Conservation (phyloP, 495 filamentous ascomycete genomes). For the Cudoniella acicularis region DNA sequence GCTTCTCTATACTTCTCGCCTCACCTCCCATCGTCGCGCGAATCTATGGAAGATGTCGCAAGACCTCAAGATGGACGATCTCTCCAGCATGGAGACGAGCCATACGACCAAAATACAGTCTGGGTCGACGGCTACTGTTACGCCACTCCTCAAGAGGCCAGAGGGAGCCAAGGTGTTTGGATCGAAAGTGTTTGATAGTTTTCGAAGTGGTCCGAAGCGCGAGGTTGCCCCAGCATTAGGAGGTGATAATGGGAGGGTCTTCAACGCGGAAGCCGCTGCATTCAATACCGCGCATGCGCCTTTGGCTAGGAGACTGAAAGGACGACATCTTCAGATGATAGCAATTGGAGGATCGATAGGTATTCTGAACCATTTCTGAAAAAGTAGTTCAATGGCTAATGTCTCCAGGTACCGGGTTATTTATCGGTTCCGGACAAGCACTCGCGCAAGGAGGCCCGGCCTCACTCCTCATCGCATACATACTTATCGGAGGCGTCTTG, state of each 20-base stretch:
- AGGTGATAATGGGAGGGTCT: slow-evolving; percentile 30
- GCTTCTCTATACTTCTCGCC: neutral
- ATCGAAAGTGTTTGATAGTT: slow-evolving; percentile 22
- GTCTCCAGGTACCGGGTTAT: slow-evolving; percentile 74
- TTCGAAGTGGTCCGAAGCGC: slow-evolving; percentile 11
- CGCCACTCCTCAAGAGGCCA: slow-evolving; percentile 17
- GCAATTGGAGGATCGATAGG: slow-evolving; percentile 95
- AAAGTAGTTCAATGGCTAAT: neutral
- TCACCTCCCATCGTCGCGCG: neutral
- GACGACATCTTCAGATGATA: slow-evolving; percentile 93
- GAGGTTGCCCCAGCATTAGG: slow-evolving; percentile 1
- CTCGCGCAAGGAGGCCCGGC: slow-evolving; percentile 80
- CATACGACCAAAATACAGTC: slow-evolving; percentile 13
- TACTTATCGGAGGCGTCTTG: slow-evolving; percentile 80
- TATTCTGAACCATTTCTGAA: slow-evolving; percentile 41
- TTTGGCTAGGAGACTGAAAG: slow-evolving; percentile 72
- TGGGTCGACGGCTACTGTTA: slow-evolving; percentile 14
- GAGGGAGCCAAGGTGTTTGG: slow-evolving; percentile 8
- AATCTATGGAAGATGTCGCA: neutral
- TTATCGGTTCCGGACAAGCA: slow-evolving; percentile 81
- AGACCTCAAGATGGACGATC: slow-evolving; percentile 6
- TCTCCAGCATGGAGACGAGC: slow-evolving; percentile 15
- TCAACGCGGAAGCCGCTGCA: slow-evolving; percentile 73
- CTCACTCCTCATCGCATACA: slow-evolving; percentile 79
- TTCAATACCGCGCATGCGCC: slow-evolving; percentile 72